Percentiles rank a stretch among this genome's conserved stretches.
Evolutionary conservation across 140 eudicot genomes (phyloP).

Genomic region (Anethum foeniculum): DNA sequence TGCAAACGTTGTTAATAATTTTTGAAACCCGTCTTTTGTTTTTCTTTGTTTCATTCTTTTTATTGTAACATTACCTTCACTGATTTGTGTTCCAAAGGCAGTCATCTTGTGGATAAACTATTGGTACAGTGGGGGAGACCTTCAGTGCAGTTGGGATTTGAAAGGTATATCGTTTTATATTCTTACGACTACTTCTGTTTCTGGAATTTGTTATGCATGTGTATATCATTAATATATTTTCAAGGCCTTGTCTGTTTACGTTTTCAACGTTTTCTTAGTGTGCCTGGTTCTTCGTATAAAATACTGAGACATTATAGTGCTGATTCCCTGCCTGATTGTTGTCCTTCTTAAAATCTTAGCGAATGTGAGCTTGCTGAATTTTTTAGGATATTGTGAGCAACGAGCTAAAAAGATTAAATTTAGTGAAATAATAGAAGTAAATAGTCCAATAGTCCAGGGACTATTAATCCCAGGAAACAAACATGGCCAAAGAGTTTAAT

Average conservation of each 20-base stretch:
- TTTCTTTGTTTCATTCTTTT: not conserved
- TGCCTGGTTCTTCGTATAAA: not conserved
- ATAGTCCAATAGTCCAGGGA: not conserved
- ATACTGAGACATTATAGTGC: not conserved
- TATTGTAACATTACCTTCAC: not conserved
- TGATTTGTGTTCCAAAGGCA: constrained; percentile 6
- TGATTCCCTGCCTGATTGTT: not conserved
- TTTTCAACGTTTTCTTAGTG: not conserved
- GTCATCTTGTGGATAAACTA: not conserved
- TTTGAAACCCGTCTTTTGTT: not conserved
- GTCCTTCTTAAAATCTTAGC: not conserved
- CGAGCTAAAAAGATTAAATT: not conserved
- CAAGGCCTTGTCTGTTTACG: not conserved
- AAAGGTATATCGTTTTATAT: not conserved
- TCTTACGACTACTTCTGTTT: not conserved
- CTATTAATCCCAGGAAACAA: not conserved
- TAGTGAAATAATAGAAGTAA: not conserved
- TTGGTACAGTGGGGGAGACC: not conserved
- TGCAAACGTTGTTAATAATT: too few relatives aligned
- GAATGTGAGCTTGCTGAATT: not conserved
- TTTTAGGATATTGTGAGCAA: not conserved
- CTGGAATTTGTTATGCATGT: not conserved
- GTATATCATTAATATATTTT: not conserved
- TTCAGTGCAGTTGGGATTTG: constrained; percentile 1
- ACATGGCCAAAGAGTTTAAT: not conserved